Percentiles rank a stretch among this genome's conserved stretches.
These are phyloP conservation scores for Cairneyella variabilis DNA, from an alignment of 495 filamentous ascomycete genomes.

Conservation along the genomic window DNA sequence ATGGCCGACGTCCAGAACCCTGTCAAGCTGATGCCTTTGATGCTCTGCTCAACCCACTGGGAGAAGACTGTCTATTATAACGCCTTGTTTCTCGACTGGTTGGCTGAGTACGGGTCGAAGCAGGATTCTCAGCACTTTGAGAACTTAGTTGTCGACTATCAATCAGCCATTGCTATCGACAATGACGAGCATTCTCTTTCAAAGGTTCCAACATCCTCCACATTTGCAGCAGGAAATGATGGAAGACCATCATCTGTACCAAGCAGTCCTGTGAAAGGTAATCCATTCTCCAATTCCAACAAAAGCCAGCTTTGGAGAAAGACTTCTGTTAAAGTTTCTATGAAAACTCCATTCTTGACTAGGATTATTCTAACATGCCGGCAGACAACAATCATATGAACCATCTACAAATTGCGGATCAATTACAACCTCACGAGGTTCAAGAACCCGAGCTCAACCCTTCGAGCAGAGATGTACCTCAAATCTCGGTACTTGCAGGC, in stretches of 20 bases:
- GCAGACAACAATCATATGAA: conserved; percentile 1
- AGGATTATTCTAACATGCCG: background rate
- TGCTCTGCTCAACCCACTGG: conserved; percentile 15
- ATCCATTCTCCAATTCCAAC: background rate
- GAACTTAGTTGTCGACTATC: conserved; percentile 12
- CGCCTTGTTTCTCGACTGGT: conserved; percentile 14
- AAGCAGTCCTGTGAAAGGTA: background rate
- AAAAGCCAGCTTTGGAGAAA: background rate
- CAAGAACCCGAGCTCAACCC: background rate
- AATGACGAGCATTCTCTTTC: background rate
- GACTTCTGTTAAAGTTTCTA: background rate
- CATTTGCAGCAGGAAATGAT: background rate
- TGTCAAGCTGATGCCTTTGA: conserved; percentile 14
- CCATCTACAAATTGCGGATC: background rate
- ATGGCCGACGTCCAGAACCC: conserved; percentile 12
- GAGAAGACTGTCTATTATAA: conserved; percentile 15
- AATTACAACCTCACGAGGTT: background rate
- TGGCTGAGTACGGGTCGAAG: conserved; percentile 9
- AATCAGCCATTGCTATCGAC: conserved; percentile 10
- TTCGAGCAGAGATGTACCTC: background rate
- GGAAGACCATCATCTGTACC: conserved; percentile 3
- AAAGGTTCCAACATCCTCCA: background rate
- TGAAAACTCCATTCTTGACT: background rate
- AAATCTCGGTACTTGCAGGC: conserved; percentile 6
- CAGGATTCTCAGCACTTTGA: conserved; percentile 9